These are phyloP conservation scores for Fulvia fulva DNA, from an alignment of 2,329 filamentous ascomycete genomes.

Conservation along the genomic window DNA sequence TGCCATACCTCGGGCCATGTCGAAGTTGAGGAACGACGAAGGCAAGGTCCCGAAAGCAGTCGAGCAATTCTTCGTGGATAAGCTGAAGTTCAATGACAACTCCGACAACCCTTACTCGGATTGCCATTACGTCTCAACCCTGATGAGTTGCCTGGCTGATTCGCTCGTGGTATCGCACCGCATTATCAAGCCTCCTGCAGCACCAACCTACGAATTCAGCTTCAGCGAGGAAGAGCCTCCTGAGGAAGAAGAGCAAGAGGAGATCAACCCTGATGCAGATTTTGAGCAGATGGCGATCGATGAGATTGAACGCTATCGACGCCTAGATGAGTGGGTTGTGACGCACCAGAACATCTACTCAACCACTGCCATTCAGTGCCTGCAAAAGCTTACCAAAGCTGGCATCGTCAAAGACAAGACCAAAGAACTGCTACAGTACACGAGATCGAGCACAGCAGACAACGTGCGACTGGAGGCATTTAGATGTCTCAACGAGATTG, in stretches of 20 bases:
- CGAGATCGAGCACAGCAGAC: constrained; percentile 56
- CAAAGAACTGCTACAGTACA: constrained; percentile 59
- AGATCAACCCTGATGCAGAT: constrained; percentile 45
- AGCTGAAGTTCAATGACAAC: constrained; percentile 92
- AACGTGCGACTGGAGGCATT: constrained; percentile 59
- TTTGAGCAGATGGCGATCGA: constrained; percentile 56
- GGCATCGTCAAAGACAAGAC: constrained; percentile 51
- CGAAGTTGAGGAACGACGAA: constrained; percentile 68
- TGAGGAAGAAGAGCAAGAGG: constrained; percentile 46
- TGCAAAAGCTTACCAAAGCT: constrained; percentile 52
- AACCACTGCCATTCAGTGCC: constrained; percentile 57
- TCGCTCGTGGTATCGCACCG: constrained; percentile 44
- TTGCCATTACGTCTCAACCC: constrained; percentile 76
- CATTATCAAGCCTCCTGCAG: constrained; percentile 17
- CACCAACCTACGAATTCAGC: constrained; percentile 31
- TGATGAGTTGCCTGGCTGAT: constrained; percentile 64
- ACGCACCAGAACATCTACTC: constrained; percentile 64
- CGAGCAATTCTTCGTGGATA: constrained; percentile 80
- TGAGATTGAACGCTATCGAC: constrained; percentile 60
- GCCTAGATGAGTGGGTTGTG: constrained; percentile 64
- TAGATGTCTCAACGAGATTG: constrained; percentile 53
- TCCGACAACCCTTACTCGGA: constrained; percentile 84
- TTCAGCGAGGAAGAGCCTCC: constrained; percentile 46
- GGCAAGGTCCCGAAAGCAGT: constrained; percentile 76
- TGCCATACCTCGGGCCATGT: constrained; percentile 76